phyloP scores from a whole-genome alignment of 176 grass and related monocot genomes.

The Eleusine indica region DNA sequence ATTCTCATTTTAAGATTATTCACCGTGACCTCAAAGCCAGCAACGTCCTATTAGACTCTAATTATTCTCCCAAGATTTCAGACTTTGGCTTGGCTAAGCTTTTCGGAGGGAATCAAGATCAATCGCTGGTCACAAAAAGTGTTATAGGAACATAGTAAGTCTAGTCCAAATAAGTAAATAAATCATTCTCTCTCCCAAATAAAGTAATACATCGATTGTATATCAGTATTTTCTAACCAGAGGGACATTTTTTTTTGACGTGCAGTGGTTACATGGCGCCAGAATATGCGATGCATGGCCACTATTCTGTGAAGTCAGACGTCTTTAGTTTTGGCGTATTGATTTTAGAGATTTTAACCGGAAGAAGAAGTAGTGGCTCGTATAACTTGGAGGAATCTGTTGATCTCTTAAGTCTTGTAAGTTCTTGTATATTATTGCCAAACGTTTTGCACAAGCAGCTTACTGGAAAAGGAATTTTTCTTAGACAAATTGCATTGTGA shows the following conservation, averaged over 20 bases:
- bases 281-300: constrained; percentile 63
- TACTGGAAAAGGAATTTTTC: background rate
- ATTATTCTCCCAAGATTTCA: constrained; percentile 72
- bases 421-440: background rate
- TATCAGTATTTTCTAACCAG: background rate
- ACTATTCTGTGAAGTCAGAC: constrained; percentile 68
- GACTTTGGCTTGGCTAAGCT: constrained; percentile 70
- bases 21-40: constrained; percentile 50
- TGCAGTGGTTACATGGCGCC: constrained; percentile 58
- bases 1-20: constrained; percentile 57
- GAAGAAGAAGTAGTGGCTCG: constrained; percentile 53
- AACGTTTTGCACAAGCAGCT: background rate
- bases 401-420: constrained; percentile 55
- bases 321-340: constrained; percentile 69
- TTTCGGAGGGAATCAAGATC: constrained; percentile 62
- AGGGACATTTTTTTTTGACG: background rate
- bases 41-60: constrained; percentile 35
- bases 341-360: constrained; percentile 67
- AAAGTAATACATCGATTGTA: too few species aligned
- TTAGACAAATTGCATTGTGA: background rate
- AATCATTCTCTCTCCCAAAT: too few species aligned
- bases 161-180: background rate
- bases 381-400: constrained; percentile 37
- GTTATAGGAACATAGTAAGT: constrained; percentile 81
- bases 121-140: constrained; percentile 46